Evolutionary conservation across 441 rosid genomes (phyloP).

Genomic region (Flueggea neowawraea): DNA sequence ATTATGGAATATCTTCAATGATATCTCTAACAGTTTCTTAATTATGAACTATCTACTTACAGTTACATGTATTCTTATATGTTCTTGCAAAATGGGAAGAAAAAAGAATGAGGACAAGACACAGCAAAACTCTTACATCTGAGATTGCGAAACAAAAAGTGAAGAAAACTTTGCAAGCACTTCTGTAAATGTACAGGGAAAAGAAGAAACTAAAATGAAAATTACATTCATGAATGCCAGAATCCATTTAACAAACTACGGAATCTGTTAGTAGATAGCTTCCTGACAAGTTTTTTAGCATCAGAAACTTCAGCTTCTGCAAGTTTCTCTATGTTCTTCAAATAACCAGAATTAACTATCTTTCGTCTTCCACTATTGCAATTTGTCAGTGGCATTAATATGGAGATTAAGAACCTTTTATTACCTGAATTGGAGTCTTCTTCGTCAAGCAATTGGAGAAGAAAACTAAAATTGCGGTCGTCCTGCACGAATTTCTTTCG

Average conservation of each 20-base stretch:
- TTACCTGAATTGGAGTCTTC: slow-evolving; percentile 56
- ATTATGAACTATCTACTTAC: slow-evolving; percentile 15
- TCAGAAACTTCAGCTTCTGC: slow-evolving; percentile 83
- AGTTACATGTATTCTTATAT: slow-evolving; percentile 25
- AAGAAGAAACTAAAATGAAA: background rate
- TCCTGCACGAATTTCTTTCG: slow-evolving; percentile 70
- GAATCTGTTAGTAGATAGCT: slow-evolving; percentile 67
- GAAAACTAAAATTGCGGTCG: slow-evolving; percentile 52
- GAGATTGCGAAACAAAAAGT: slow-evolving; percentile 8
- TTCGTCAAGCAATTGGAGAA: slow-evolving; percentile 63
- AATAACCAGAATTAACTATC: slow-evolving; percentile 70
- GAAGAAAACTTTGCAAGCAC: slow-evolving; percentile 17
- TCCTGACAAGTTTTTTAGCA: slow-evolving; percentile 84
- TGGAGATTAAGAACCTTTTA: slow-evolving; percentile 63
- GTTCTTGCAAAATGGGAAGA: slow-evolving; percentile 9
- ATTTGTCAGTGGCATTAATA: slow-evolving; percentile 65
- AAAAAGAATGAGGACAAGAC: slow-evolving; percentile 3
- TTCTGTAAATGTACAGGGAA: slow-evolving; percentile 37
- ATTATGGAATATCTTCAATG: slow-evolving; percentile 13
- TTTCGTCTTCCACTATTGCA: slow-evolving; percentile 77
- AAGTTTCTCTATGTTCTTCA: slow-evolving; percentile 82
- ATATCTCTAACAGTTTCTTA: slow-evolving; percentile 29
- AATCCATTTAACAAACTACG: slow-evolving; percentile 67
- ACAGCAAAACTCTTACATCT: slow-evolving; percentile 3
- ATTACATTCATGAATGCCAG: slow-evolving; percentile 56